Conservation (phyloP, 208 protist species). For the Leishmania guyanensis region DNA sequence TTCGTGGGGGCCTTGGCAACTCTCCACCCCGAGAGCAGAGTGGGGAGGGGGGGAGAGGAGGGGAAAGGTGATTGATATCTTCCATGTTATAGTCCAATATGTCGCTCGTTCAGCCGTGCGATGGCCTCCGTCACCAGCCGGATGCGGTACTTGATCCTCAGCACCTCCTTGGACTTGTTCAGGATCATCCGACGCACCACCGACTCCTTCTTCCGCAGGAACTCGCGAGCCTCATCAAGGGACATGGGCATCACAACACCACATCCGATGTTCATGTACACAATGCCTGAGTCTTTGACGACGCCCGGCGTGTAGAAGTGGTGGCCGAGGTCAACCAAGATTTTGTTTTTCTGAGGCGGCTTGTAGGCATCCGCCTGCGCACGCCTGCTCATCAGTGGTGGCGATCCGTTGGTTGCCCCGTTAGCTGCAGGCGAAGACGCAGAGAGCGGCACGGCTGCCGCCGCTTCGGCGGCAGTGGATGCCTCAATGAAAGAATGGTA, state of each 20-base stretch:
- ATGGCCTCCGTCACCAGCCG: constrained; percentile 79
- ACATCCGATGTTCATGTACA: constrained; percentile 84
- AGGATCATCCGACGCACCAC: constrained; percentile 40
- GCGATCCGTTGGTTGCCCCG: not conserved
- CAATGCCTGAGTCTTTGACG: constrained; percentile 39
- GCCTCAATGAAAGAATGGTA: constrained; percentile 41
- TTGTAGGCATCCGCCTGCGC: constrained; percentile 22
- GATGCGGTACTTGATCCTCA: constrained; percentile 81
- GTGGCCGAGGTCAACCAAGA: constrained; percentile 81
- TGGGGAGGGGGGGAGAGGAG: not conserved
- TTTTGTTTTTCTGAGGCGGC: constrained; percentile 43
- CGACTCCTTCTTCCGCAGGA: constrained; percentile 62
- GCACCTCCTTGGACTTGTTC: constrained; percentile 49
- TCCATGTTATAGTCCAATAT: constrained; percentile 19
- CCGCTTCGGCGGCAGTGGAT: constrained; percentile 17
- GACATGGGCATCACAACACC: constrained; percentile 79
- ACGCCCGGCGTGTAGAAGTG: constrained; percentile 69
- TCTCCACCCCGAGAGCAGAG: too few relatives aligned
- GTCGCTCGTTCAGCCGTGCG: constrained; percentile 47
- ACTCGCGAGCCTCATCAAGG: constrained; percentile 46
- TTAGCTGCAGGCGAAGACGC: not conserved
- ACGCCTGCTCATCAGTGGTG: constrained; percentile 19
- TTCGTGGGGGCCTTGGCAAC: too few relatives aligned
- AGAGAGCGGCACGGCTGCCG: not conserved
- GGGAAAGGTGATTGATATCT: not conserved